Evolutionary conservation across 2,329 filamentous ascomycete species (phyloP).

Genomic region (Neofusicoccum cordaticola): DNA sequence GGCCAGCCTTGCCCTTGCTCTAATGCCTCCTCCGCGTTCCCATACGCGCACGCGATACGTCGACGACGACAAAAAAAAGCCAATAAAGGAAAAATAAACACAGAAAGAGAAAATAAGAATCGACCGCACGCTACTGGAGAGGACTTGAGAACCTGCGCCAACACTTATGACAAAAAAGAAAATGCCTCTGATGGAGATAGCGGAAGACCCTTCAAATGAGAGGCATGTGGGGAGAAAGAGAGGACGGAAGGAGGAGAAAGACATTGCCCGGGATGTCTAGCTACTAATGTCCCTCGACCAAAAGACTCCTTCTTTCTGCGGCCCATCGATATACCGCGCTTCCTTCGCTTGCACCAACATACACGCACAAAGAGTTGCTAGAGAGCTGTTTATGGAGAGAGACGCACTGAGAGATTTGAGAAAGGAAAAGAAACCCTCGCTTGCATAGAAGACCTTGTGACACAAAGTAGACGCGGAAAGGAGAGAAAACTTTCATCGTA

Average conservation of each 20-base stretch:
- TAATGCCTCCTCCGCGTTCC: constrained; percentile 13
- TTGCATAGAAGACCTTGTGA: constrained; percentile 13
- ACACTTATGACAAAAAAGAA: constrained; percentile 1
- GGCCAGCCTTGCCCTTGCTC: constrained; percentile 17
- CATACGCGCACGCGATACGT: constrained; percentile 9
- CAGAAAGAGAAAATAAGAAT: constrained; percentile 7
- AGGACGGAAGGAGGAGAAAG: constrained; percentile 2
- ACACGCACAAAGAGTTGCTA: constrained; percentile 14
- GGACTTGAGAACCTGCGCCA: not conserved
- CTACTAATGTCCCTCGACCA: not conserved
- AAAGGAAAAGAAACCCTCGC: constrained; percentile 10
- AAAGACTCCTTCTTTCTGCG: not conserved
- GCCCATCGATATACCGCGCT: constrained; percentile 3
- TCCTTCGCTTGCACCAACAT: constrained; percentile 16
- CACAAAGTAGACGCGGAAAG: constrained; percentile 8
- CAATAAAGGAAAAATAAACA: not conserved
- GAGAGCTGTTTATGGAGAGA: constrained; percentile 15
- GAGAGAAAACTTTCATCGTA: constrained; percentile 26
- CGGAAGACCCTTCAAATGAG: constrained; percentile 8
- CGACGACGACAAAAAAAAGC: not conserved
- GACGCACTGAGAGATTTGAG: constrained; percentile 6
- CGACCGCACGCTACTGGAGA: constrained; percentile 1
- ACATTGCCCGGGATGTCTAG: constrained; percentile 14
- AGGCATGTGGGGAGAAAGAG: constrained; percentile 13
- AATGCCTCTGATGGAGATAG: constrained; percentile 4